Evolutionary conservation across 306 rosid genomes (phyloP).

Genomic region (Acacia melanoxylon): DNA sequence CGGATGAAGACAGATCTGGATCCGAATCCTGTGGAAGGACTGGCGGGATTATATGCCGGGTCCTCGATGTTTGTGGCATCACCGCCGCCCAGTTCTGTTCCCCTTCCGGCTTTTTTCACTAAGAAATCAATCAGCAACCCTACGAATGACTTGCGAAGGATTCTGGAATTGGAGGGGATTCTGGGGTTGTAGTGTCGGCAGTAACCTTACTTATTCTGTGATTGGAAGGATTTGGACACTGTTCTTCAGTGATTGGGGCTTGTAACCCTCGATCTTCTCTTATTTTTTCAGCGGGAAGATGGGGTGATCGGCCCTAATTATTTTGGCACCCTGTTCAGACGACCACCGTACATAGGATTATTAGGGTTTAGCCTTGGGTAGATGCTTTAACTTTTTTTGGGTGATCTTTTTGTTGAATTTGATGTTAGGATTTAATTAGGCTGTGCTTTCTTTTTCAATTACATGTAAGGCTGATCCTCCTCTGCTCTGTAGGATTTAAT

Average conservation of each 20-base stretch:
- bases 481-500: not conserved
- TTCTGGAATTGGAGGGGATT: conserved; percentile 41
- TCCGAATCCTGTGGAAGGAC: conserved; percentile 1
- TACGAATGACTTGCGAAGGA: conserved; percentile 37
- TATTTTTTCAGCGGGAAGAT: conserved; percentile 56
- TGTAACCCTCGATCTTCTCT: conserved; percentile 35
- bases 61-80: conserved; percentile 30
- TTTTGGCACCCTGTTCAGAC: conserved; percentile 22
- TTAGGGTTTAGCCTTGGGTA: not conserved
- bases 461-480: not conserved
- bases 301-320: conserved; percentile 21
- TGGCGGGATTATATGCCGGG: conserved; percentile 46
- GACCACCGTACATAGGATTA: not conserved
- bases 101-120: conserved; percentile 49
- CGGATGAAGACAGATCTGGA: not conserved
- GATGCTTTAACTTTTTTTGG: not conserved
- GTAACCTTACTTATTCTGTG: not conserved
- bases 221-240: conserved; percentile 14
- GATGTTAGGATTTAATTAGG: not conserved
- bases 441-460: not conserved
- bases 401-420: not conserved
- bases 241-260: conserved; percentile 30
- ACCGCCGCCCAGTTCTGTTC: conserved; percentile 62
- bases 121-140: conserved; percentile 36
- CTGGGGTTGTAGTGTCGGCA: not conserved